Evolutionary conservation across 805 yeast genomes (phyloP).

Genomic region (Tetrapisispora namnaoensis): DNA sequence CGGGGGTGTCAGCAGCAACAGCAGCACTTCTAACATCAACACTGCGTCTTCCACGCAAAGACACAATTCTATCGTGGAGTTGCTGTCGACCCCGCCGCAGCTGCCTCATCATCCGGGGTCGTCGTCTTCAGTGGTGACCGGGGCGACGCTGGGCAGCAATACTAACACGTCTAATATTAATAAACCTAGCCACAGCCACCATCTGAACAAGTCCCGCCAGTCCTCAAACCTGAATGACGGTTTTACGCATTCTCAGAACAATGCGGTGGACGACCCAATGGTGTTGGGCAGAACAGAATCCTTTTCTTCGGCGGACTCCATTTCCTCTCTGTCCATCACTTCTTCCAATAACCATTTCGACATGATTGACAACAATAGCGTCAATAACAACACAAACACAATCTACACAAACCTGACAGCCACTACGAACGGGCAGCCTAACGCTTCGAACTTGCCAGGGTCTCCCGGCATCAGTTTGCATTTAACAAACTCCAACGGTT

Average conservation of each 20-base stretch:
- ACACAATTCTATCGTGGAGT: constrained; percentile 64
- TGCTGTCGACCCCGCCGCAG: constrained; percentile 70
- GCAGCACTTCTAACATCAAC: constrained; percentile 1
- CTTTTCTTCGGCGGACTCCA: constrained; percentile 3
- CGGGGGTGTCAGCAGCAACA: neutral
- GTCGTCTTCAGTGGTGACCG: constrained; percentile 2
- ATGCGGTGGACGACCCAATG: constrained; percentile 1
- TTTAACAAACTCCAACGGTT: constrained; percentile 1
- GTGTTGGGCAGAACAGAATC: constrained; percentile 3
- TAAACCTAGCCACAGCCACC: constrained; percentile 1
- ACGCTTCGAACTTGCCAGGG: neutral
- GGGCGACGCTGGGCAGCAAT: constrained; percentile 6
- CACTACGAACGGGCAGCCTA: neutral
- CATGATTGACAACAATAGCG: neutral
- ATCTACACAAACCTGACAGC: neutral
- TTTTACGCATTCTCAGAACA: neutral
- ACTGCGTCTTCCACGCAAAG: constrained; percentile 18
- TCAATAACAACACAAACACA: neutral
- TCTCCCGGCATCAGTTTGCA: constrained; percentile 1
- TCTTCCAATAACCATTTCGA: constrained; percentile 3
- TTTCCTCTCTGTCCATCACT: constrained; percentile 2
- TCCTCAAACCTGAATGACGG: constrained; percentile 2
- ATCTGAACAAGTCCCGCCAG: constrained; percentile 3
- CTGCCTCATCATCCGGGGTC: constrained; percentile 28
- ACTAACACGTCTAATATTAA: constrained; percentile 3